phyloP scores from a whole-genome alignment of 2,329 filamentous ascomycete species.

The Neonectria coccinea region DNA sequence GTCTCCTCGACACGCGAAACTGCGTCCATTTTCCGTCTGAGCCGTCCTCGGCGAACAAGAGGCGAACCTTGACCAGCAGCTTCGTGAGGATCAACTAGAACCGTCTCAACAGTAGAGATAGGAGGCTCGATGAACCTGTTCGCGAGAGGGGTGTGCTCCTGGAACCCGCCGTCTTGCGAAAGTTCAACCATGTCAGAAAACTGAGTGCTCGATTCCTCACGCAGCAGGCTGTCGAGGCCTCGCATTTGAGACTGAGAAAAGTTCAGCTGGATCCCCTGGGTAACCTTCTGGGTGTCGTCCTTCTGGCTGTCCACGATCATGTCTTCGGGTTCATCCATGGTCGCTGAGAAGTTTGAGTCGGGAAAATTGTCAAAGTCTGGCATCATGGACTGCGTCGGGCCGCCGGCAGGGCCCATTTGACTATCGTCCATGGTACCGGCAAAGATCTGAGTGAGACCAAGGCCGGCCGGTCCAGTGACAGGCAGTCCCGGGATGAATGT shows the following conservation, averaged over 20 bases:
- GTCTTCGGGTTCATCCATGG: slow-evolving; percentile 67
- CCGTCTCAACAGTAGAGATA: slow-evolving; percentile 77
- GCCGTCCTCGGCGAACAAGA: slow-evolving; percentile 68
- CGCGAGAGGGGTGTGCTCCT: slow-evolving; percentile 77
- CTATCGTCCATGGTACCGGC: slow-evolving; percentile 85
- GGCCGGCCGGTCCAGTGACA: slow-evolving; percentile 68
- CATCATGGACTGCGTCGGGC: slow-evolving; percentile 61
- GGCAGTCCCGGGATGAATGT: slow-evolving; percentile 77
- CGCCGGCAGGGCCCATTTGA: slow-evolving; percentile 52
- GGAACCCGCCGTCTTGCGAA: slow-evolving; percentile 85
- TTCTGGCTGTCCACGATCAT: slow-evolving; percentile 61
- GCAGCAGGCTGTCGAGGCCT: slow-evolving; percentile 67
- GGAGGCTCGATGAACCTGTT: slow-evolving; percentile 74
- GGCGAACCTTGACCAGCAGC: slow-evolving; percentile 71
- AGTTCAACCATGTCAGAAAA: slow-evolving; percentile 77
- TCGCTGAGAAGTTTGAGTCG: slow-evolving; percentile 71
- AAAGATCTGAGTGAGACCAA: slow-evolving; percentile 91
- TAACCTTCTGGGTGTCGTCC: slow-evolving; percentile 51
- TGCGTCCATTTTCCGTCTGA: slow-evolving; percentile 58
- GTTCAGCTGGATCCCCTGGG: slow-evolving; percentile 64
- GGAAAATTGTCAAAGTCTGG: slow-evolving; percentile 69
- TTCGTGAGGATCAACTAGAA: slow-evolving; percentile 58
- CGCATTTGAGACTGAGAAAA: slow-evolving; percentile 72
- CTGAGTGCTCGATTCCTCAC: slow-evolving; percentile 65
- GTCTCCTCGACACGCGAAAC: slow-evolving; percentile 36